Base-by-base conservation (phyloP, 768 basidiomycete species). In the Rhizopogon salebrosus region DNA sequence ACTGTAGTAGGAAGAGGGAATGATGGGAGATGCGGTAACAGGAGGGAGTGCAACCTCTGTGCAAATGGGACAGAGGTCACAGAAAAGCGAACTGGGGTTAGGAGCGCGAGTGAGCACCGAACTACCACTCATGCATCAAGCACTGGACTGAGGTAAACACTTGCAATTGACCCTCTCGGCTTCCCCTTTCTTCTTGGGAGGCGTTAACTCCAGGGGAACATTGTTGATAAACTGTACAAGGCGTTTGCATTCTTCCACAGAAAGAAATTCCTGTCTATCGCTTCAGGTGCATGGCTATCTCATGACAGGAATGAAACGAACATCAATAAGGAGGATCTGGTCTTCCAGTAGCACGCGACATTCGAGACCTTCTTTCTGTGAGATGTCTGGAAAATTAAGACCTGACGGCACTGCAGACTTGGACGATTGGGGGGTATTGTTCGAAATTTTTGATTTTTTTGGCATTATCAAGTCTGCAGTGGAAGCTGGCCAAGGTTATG, bases 131-230 rank as follows among this genome's bases (percentile, higher is more conserved):
- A 31, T 38, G 26, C 18, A 20, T 38, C 11, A 18, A 20, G 23
- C 34, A 18, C 14, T 22, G 3, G 29, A 50, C n/a, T 11, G n/a
- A 20, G 29, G 20, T 27, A n/a, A 18, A 34, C 13, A 64, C 79
- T 56, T 60, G 86, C 85, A 75, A 66, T 89, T 89, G 9, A 85
- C 76, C 53, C 88, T 68, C 18, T 80, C 80, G 1, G 88, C 88
- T 62, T 89, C 85, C 8, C 85, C 88, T 53, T 75, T 73, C 66
- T 85, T 87, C 70, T 83, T 84, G 3, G 86, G 82, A 10, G 84
- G 85, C 0, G 85, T 84, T 3, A 85, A 74, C 58, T 85, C 82
- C 13, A 87, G 72, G 22, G 80, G 80, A 14, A 84, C 72, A 35
- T 59, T 64, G 48, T 85, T 80, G 50, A 88, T 79, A 67, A 85